These are phyloP conservation scores for Mortierella sp. DNA, from an alignment of 371 early-diverging fungal species.

Conservation along the genomic window DNA sequence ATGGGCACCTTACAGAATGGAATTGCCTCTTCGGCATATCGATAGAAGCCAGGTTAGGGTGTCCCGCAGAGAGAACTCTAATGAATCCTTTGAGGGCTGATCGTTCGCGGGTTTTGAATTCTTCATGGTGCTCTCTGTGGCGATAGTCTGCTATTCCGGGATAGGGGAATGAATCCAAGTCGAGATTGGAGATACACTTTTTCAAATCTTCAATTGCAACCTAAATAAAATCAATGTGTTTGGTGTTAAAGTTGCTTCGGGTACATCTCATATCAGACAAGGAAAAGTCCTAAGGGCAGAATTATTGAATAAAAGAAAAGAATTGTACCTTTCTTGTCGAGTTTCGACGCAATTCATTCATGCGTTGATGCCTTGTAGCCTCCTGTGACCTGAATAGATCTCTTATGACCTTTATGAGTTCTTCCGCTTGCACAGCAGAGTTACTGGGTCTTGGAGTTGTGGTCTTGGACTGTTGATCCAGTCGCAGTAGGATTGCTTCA, in stretches of 20 bases:
- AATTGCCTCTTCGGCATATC: slow-evolving; percentile 37
- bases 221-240: too few relatives aligned
- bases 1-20: slow-evolving; percentile 22
- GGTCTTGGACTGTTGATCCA: slow-evolving; percentile 41
- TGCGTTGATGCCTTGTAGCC: slow-evolving; percentile 30
- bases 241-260: not conserved
- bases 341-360: slow-evolving; percentile 44
- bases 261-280: not conserved
- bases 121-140: slow-evolving; percentile 48
- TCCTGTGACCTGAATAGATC: slow-evolving; percentile 42
- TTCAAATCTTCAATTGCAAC: slow-evolving; percentile 53
- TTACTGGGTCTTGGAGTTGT: slow-evolving; percentile 38
- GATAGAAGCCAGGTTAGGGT: slow-evolving; percentile 10
- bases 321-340: slow-evolving; percentile 40
- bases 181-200: slow-evolving; percentile 44
- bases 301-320: not conserved
- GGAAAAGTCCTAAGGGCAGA: not conserved
- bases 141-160: slow-evolving; percentile 48
- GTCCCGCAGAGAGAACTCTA: slow-evolving; percentile 38
- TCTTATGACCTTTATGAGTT: slow-evolving; percentile 42
- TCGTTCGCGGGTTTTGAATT: slow-evolving; percentile 51
- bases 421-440: slow-evolving; percentile 37
- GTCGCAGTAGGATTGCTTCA: slow-evolving; percentile 42
- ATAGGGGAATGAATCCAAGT: slow-evolving; percentile 42
- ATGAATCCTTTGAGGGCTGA: slow-evolving; percentile 42